phyloP scores from a whole-genome alignment of 805 yeast species.

The Saturnispora silvae region DNA sequence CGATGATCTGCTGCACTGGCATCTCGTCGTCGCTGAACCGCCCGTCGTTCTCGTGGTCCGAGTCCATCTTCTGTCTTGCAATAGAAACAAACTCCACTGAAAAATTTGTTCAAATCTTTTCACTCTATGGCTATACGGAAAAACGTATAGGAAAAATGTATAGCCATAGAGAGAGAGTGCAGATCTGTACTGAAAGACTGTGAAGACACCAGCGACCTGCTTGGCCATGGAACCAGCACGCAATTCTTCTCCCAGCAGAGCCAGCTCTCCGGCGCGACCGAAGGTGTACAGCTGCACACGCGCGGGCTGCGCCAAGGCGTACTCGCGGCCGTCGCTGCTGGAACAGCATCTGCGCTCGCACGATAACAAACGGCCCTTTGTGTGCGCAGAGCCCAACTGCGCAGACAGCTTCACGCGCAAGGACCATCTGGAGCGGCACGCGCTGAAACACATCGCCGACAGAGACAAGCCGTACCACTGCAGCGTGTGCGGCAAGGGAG shows the following conservation, averaged over 20 bases:
- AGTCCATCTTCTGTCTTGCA: too few species aligned
- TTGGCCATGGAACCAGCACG: slow-evolving; percentile 14
- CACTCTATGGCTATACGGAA: too few species aligned
- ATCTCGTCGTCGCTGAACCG: slow-evolving; percentile 32
- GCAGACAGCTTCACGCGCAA: slow-evolving; percentile 57
- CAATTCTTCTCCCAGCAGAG: too few species aligned
- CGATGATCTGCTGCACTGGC: slow-evolving; percentile 55
- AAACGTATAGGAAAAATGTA: too few species aligned
- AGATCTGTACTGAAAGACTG: not conserved
- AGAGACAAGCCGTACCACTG: slow-evolving; percentile 65
- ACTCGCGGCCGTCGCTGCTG: slow-evolving; percentile 69
- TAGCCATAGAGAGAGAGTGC: too few species aligned
- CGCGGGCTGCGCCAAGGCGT: slow-evolving; percentile 63
- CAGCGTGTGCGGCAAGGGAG: slow-evolving; percentile 69
- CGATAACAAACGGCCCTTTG: slow-evolving; percentile 68
- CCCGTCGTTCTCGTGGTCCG: slow-evolving; percentile 8
- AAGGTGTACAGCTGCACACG: slow-evolving; percentile 56
- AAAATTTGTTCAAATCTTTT: too few species aligned
- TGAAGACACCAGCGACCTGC: not conserved
- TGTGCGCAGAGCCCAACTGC: slow-evolving; percentile 49
- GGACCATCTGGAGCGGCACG: slow-evolving; percentile 73
- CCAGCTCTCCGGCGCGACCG: slow-evolving; percentile 35
- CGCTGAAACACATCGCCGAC: slow-evolving; percentile 44
- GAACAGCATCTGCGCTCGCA: slow-evolving; percentile 78
- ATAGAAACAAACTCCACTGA: too few species aligned